Percentiles rank a stretch among this genome's conserved stretches.
Evolutionary conservation across 768 basidiomycete species (phyloP).

Genomic region (Serendipita sp.): DNA sequence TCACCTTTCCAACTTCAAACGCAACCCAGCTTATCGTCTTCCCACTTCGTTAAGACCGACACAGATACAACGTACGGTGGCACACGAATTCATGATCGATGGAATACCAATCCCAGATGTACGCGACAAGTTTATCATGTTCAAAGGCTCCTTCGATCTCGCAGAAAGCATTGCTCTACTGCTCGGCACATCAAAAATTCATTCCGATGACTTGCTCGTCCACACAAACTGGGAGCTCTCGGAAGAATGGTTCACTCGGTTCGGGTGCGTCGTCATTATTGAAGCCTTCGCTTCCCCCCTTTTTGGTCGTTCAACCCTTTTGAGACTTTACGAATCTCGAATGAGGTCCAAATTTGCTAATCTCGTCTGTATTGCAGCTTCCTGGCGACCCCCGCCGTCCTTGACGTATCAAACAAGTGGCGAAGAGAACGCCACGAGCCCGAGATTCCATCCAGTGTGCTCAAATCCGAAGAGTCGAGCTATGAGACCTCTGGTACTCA

Average conservation of each 20-base stretch:
- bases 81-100: conserved; percentile 44
- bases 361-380: conserved; percentile 32
- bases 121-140: conserved; percentile 78
- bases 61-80: conserved; percentile 57
- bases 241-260: conserved; percentile 57
- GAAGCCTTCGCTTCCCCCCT: too few relatives aligned
- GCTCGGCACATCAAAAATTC: conserved; percentile 50
- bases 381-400: conserved; percentile 56
- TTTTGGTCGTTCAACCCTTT: too few relatives aligned
- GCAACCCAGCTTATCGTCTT: conserved; percentile 73
- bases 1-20: conserved; percentile 79
- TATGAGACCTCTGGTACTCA: not conserved
- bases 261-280: conserved; percentile 48
- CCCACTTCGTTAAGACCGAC: conserved; percentile 81
- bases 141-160: conserved; percentile 74
- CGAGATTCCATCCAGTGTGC: conserved; percentile 31
- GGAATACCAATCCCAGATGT: conserved; percentile 78
- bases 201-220: conserved; percentile 83
- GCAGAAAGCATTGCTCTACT: conserved; percentile 69
- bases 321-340: too few relatives aligned
- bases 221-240: conserved; percentile 81
- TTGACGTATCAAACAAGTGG: conserved; percentile 75
- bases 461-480: conserved; percentile 4
- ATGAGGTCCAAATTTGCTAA: not conserved
- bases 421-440: conserved; percentile 64